These are phyloP conservation scores for Phytophthora ramorum DNA, from an alignment of 352 stramenopile genomes.

Conservation along the genomic window DNA sequence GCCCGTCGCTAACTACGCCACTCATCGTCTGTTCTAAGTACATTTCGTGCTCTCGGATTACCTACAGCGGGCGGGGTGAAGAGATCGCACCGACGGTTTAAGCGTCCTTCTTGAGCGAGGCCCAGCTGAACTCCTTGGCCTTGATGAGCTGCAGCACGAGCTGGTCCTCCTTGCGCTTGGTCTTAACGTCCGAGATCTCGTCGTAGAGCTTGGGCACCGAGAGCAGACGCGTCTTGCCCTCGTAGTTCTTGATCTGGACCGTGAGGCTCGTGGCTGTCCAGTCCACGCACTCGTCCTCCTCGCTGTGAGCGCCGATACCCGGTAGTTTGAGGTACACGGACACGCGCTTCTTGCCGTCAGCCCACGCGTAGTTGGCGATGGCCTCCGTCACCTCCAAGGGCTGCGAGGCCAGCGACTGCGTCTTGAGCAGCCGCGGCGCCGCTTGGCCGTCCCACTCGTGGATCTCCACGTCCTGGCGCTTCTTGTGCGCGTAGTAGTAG, in stretches of 20 bases:
- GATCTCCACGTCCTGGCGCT: slow-evolving; percentile 78
- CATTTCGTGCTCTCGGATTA: slow-evolving; percentile 8
- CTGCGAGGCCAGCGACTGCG: slow-evolving; percentile 33
- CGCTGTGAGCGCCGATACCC: slow-evolving; percentile 62
- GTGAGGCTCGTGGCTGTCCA: slow-evolving; percentile 68
- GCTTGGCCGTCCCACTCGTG: slow-evolving; percentile 87
- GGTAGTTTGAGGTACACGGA: slow-evolving; percentile 80
- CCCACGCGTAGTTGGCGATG: slow-evolving; percentile 85
- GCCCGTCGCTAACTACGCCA: slow-evolving; percentile 8
- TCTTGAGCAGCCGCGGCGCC: slow-evolving; percentile 78
- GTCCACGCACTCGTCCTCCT: slow-evolving; percentile 72
- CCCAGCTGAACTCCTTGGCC: slow-evolving; percentile 80
- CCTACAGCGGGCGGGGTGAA: slow-evolving; percentile 5
- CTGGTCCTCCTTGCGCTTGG: slow-evolving; percentile 83
- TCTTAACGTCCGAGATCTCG: slow-evolving; percentile 81
- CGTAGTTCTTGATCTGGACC: slow-evolving; percentile 66
- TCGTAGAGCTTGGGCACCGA: slow-evolving; percentile 77
- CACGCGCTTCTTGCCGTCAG: slow-evolving; percentile 82
- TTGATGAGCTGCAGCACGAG: slow-evolving; percentile 83
- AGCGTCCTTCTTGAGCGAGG: slow-evolving; percentile 86
- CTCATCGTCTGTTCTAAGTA: slow-evolving; percentile 39
- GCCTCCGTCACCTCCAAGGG: slow-evolving; percentile 48
- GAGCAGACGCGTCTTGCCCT: slow-evolving; percentile 79
- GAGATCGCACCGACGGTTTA: slow-evolving; percentile 22
- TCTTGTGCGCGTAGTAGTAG: slow-evolving; percentile 92